Conservation (phyloP, 225 moss, liverwort and hornwort species). For the Lunularia cruciata region DNA sequence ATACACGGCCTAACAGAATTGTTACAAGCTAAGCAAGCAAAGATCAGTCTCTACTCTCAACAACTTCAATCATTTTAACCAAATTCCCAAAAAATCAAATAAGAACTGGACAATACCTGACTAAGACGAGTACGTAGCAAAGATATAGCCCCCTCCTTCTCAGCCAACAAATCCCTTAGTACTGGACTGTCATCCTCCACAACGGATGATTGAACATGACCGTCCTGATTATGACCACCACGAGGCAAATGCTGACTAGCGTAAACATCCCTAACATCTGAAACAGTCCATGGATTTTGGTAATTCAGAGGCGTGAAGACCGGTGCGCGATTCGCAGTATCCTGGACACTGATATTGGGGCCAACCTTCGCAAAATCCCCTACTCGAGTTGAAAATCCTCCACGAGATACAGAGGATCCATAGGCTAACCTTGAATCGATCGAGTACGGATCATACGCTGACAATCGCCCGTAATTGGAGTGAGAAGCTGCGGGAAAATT, state of each 20-base stretch:
- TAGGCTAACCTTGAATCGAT: neutral
- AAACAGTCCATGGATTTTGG: neutral
- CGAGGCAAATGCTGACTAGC: conserved; percentile 19
- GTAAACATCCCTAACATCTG: conserved; percentile 4
- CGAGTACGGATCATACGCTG: conserved; percentile 4
- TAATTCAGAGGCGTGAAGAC: conserved; percentile 15
- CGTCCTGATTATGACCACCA: neutral
- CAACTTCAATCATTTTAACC: neutral
- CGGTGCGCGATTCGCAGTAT: conserved; percentile 7
- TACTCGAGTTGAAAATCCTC: neutral
- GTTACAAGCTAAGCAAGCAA: conserved; percentile 31
- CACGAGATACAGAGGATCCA: conserved; percentile 6
- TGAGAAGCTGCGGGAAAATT: conserved; percentile 12
- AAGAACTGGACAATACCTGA: conserved; percentile 46
- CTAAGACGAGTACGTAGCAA: conserved; percentile 63
- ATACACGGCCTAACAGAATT: conserved; percentile 39
- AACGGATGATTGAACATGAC: neutral
- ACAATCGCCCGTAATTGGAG: neutral
- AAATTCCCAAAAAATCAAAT: neutral
- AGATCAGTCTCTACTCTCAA: neutral
- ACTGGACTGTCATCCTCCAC: conserved; percentile 6
- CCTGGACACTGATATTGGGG: neutral
- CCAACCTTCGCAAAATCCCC: neutral
- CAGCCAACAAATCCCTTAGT: conserved; percentile 48
- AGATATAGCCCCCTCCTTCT: conserved; percentile 65